Conservation (phyloP, 2,329 filamentous ascomycete genomes). For the Aspergillus neotritici region DNA sequence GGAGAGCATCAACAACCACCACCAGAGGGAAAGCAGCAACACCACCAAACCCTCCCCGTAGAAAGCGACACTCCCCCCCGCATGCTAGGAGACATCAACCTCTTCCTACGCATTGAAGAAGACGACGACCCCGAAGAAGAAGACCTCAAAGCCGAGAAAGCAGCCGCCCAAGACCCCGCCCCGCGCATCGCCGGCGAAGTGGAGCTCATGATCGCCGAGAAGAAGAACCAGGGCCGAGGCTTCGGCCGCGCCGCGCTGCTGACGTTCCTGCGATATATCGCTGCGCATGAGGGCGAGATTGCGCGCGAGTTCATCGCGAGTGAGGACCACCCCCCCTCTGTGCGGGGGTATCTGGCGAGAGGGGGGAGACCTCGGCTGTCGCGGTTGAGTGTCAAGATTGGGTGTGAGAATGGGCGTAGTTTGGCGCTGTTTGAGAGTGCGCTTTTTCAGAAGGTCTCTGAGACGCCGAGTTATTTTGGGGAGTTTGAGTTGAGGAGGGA, state of each 20-base stretch:
- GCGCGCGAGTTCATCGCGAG: constrained; percentile 49
- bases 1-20: not conserved
- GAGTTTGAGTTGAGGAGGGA: constrained; percentile 55
- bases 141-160: constrained; percentile 13
- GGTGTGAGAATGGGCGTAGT: constrained; percentile 51
- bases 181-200: constrained; percentile 60
- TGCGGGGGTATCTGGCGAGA: constrained; percentile 7
- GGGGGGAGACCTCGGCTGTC: constrained; percentile 15
- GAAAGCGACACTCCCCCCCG: constrained; percentile 49
- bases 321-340: constrained; percentile 11
- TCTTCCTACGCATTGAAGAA: constrained; percentile 66
- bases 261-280: constrained; percentile 65
- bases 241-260: constrained; percentile 61
- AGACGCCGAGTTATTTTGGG: constrained; percentile 59
- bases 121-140: constrained; percentile 39
- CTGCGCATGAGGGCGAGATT: constrained; percentile 49
- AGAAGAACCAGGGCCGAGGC: constrained; percentile 54
- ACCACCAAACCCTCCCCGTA: constrained; percentile 18
- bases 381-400: constrained; percentile 59
- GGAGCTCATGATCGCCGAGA: constrained; percentile 76
- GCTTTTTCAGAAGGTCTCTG: constrained; percentile 49
- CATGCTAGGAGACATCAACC: constrained; percentile 72
- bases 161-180: constrained; percentile 15
- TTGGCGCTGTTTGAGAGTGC: constrained; percentile 56
- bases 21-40: not conserved